Base-by-base conservation (phyloP, 345 rosid species). In the Melastoma malabathricum region DNA sequence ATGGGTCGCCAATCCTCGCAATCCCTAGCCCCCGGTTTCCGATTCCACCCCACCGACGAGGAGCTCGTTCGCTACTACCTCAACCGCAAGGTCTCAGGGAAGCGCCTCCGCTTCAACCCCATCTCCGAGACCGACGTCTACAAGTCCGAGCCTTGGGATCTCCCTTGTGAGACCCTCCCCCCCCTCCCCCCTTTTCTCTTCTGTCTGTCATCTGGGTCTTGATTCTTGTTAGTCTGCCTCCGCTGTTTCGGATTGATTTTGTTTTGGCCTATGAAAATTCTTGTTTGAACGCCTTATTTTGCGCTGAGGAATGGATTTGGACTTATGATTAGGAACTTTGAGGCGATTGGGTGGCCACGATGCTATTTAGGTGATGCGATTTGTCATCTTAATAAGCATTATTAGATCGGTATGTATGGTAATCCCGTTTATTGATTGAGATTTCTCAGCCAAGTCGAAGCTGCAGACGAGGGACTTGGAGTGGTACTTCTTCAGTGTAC, bases 81-180 rank as follows among this genome's bases (percentile, higher is more conserved):
- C 15, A 84, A 77, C 27, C 76, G 93, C 59, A 90, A 86, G 74
- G 75, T 82, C 70, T 67, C 76, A 55, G 72, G 80, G 47, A 86
- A 71, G 60, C 87, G 87, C 43, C 73, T 80, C 39, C 77, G 83
- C 14, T 68, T 82, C 25, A 84, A 90, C 57, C 71, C 89, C 14
- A 86, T 90, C 54, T 77, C 89, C 46, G 92, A 76, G 46, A 49
- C 75, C 18, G 89, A 90, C 60, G 59, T 90, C 38, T 90, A 90
- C 70, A 86, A 74, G 59, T 62, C 78, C 52, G 96, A 86, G 70
- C 98, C 96, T 0, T 90, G 98, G 98, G 98, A 92, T 64, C 96
- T 92, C 6, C 98, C 98, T 12, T 81, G 93, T 86, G 46, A 13
- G 17, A 16, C 20, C 0, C 39, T 19, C 19, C 13, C 13, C n/a